A percentile compares a stretch with the other conserved stretches of the same genome.
Evolutionary conservation across 1,284 basidiomycete species (phyloP).

Genomic region (Blastosporella zonata): DNA sequence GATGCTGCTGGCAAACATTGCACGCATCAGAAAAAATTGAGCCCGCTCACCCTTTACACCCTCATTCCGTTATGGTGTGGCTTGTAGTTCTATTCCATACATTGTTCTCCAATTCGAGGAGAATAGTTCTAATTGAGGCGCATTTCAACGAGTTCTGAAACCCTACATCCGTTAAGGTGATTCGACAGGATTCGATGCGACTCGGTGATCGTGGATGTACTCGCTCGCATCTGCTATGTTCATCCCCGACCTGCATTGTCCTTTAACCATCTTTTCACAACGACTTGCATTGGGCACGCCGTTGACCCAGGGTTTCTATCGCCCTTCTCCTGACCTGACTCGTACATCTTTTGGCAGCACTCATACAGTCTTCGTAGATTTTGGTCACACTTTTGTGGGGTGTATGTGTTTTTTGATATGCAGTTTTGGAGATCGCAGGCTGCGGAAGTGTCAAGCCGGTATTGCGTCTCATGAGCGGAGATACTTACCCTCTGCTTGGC

Average conservation of each 20-base stretch:
- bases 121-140: too few relatives aligned
- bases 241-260: slow-evolving; percentile 34
- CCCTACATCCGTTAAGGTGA: too few relatives aligned
- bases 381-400: slow-evolving; percentile 57
- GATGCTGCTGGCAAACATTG: too few relatives aligned
- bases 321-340: slow-evolving; percentile 24
- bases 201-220: too few relatives aligned
- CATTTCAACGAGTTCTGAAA: too few relatives aligned
- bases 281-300: slow-evolving; percentile 56
- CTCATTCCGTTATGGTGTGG: too few relatives aligned
- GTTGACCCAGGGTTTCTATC: slow-evolving; percentile 45
- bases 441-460: slow-evolving; percentile 23
- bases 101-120: too few relatives aligned
- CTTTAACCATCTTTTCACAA: slow-evolving; percentile 60
- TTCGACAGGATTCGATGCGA: too few relatives aligned
- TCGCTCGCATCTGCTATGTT: slow-evolving; percentile 14
- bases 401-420: slow-evolving; percentile 60
- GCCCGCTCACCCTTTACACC: too few relatives aligned
- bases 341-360: slow-evolving; percentile 60
- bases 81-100: too few relatives aligned
- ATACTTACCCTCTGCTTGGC: slow-evolving; percentile 27
- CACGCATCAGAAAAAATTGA: too few relatives aligned
- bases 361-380: slow-evolving; percentile 51
- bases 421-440: slow-evolving; percentile 64
- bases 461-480: background rate